Percentiles rank a stretch among this genome's conserved stretches.
Conservation (phyloP, 352 stramenopile species). For the Phytophthora boehmeriae region DNA sequence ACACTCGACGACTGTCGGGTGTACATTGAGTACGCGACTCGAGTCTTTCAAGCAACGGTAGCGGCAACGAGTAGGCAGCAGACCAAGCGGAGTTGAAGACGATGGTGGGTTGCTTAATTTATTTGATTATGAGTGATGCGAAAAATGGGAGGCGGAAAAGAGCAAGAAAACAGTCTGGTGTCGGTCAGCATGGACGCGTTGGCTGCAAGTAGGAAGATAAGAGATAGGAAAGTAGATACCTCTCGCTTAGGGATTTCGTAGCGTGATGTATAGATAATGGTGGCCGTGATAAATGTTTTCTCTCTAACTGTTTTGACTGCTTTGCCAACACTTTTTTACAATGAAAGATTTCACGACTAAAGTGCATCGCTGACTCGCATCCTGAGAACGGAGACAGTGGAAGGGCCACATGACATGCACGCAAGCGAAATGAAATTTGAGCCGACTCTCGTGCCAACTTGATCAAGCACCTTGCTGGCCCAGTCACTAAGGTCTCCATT, state of each 20-base stretch:
- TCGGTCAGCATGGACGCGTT: slow-evolving; percentile 4
- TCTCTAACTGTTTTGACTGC: neutral
- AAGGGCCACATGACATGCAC: too few species aligned
- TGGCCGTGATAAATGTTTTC: slow-evolving; percentile 24
- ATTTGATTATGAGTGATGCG: slow-evolving; percentile 40
- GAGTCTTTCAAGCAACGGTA: slow-evolving; percentile 8
- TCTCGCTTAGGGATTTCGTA: neutral
- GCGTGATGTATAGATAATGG: slow-evolving; percentile 17
- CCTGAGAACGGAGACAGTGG: too few species aligned
- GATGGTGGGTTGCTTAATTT: slow-evolving; percentile 41
- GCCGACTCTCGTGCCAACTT: too few species aligned
- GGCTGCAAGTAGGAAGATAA: slow-evolving; percentile 16
- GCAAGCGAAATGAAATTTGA: too few species aligned
- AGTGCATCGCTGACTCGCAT: too few species aligned
- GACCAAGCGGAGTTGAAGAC: slow-evolving; percentile 7
- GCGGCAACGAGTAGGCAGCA: neutral
- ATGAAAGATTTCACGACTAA: too few species aligned
- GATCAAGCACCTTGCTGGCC: too few species aligned
- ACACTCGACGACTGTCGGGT: neutral
- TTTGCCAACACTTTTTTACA: too few species aligned
- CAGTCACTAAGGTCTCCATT: too few species aligned
- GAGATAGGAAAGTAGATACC: slow-evolving; percentile 18
- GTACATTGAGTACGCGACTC: slow-evolving; percentile 11
- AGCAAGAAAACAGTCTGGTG: slow-evolving; percentile 21
- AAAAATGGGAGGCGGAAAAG: slow-evolving; percentile 19